A percentile compares a stretch with the other conserved stretches of the same genome.
Conservation (phyloP, 2,329 filamentous ascomycete genomes). For the Ceratocystis diversiconidia region DNA sequence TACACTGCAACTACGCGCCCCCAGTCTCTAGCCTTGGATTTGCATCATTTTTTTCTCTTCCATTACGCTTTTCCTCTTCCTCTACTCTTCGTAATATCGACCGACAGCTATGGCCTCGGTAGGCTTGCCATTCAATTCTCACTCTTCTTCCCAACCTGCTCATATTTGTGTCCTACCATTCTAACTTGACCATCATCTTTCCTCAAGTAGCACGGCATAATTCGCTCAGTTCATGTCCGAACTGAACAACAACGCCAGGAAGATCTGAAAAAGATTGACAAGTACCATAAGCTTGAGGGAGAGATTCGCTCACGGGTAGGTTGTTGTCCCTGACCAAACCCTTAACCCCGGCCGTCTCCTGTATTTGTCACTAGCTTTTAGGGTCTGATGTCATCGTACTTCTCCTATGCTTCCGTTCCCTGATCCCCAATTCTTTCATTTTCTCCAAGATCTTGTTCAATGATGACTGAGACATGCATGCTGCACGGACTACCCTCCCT, state of each 20-base stretch:
- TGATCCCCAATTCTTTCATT: neutral
- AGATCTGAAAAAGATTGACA: constrained; percentile 60
- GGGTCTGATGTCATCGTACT: constrained; percentile 2
- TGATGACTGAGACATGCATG: neutral
- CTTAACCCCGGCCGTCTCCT: neutral
- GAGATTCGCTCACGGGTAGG: constrained; percentile 51
- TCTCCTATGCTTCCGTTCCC: neutral
- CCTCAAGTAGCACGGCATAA: constrained; percentile 59
- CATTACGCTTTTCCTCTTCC: neutral
- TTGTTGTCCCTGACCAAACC: neutral
- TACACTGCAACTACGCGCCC: neutral
- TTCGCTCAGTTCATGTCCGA: constrained; percentile 47
- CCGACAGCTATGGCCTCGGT: constrained; percentile 15
- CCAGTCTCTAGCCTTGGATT: too few species aligned
- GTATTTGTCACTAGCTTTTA: neutral
- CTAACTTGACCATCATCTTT: neutral
- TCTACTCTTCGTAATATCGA: neutral
- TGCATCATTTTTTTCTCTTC: too few species aligned
- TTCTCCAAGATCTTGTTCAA: neutral
- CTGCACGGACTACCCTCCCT: constrained; percentile 1
- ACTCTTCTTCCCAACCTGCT: neutral
- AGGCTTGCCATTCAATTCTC: neutral
- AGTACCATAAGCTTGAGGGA: constrained; percentile 59
- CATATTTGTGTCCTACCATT: neutral
- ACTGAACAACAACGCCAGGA: constrained; percentile 57